Conservation (phyloP, 805 yeast genomes). For the Priceomyces fermenticarens region DNA sequence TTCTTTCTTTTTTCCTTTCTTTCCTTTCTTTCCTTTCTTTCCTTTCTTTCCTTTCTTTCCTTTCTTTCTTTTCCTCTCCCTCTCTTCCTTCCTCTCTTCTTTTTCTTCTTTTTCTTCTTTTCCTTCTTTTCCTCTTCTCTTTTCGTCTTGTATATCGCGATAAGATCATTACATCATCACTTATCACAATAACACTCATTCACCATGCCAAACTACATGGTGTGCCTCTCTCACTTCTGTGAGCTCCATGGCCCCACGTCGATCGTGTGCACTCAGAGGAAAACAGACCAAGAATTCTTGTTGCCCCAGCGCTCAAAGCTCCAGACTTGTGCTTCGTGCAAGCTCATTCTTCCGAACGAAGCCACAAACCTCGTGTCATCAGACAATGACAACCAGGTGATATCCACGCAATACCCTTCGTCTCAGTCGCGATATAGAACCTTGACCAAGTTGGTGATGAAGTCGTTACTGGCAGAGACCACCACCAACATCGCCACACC, state of each 20-base stretch:
- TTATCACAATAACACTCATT: no score
- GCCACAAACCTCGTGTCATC: conserved; percentile 14
- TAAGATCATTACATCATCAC: no score
- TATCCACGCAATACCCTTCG: conserved; percentile 63
- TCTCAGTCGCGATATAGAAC: conserved; percentile 46
- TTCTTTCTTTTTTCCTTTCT: no score
- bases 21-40: no score
- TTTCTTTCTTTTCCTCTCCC: no score
- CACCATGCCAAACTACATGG: conserved; percentile 40
- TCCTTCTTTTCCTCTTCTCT: no score
- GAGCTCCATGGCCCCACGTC: conserved; percentile 75
- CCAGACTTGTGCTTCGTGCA: conserved; percentile 60
- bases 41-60: no score
- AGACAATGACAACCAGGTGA: conserved; percentile 10
- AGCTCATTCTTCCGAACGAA: conserved; percentile 47
- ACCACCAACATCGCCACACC: conserved; percentile 58
- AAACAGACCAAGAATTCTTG: conserved; percentile 18
- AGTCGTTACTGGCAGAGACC: conserved; percentile 65
- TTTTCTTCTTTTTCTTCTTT: no score
- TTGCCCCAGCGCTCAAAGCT: conserved; percentile 40
- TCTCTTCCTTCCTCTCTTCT: no score
- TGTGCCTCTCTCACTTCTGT: conserved; percentile 70
- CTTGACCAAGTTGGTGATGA: conserved; percentile 58
- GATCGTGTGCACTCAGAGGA: conserved; percentile 57
- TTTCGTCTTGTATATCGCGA: no score